Percentiles rank a stretch among this genome's conserved stretches.
Conservation (phyloP, 352 stramenopile genomes). For the Phytopythium vexans region DNA sequence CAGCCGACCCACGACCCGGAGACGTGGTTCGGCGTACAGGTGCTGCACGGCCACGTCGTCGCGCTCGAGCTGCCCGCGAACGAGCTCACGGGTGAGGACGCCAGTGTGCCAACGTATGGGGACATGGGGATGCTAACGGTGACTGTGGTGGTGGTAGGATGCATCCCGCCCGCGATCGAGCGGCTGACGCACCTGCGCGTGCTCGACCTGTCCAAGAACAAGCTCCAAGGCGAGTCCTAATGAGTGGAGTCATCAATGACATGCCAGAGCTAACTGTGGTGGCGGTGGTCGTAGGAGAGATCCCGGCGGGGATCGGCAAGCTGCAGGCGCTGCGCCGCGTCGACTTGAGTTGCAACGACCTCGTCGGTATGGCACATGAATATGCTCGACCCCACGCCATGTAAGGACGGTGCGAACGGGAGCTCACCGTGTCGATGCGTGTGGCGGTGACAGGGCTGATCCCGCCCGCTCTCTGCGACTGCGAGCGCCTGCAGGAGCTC, state of each 20-base stretch:
- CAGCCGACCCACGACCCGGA: slow-evolving; percentile 67
- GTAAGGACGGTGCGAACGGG: neutral
- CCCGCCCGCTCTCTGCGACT: slow-evolving; percentile 39
- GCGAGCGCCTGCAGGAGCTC: slow-evolving; percentile 65
- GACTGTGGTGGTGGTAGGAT: slow-evolving; percentile 8
- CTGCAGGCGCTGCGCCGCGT: slow-evolving; percentile 52
- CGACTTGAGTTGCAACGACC: slow-evolving; percentile 83
- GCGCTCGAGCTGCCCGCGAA: slow-evolving; percentile 74
- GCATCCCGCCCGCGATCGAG: slow-evolving; percentile 36
- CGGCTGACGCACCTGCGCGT: slow-evolving; percentile 63
- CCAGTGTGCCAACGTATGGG: neutral
- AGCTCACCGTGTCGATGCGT: neutral
- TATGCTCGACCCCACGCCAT: no score
- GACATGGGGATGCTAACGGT: neutral
- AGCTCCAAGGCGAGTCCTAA: slow-evolving; percentile 37
- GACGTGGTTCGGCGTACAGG: slow-evolving; percentile 78
- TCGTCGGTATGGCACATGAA: slow-evolving; percentile 27
- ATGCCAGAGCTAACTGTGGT: neutral
- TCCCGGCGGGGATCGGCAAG: slow-evolving; percentile 48
- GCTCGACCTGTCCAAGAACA: slow-evolving; percentile 83
- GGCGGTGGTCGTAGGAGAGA: slow-evolving; percentile 27
- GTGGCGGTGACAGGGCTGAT: slow-evolving; percentile 28
- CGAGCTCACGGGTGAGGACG: slow-evolving; percentile 34
- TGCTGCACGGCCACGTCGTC: slow-evolving; percentile 67
- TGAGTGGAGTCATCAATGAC: neutral